Evolutionary conservation across 2,329 filamentous ascomycete genomes (phyloP).

Genomic region (Ploettnerulaceae sp.): DNA sequence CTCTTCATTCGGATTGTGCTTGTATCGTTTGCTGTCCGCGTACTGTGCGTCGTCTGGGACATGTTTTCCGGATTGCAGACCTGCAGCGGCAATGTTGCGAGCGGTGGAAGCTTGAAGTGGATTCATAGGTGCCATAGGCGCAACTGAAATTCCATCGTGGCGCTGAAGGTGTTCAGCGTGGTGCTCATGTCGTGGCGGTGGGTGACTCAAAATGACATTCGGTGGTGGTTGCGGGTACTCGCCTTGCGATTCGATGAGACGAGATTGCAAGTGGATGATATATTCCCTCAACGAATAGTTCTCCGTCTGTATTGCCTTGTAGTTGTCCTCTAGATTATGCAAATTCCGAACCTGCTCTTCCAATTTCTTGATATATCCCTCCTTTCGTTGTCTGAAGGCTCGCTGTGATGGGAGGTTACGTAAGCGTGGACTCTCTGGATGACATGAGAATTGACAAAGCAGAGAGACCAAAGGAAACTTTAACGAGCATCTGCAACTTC

Average conservation of each 20-base stretch:
- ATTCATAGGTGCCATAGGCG: conserved; percentile 36
- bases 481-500: conserved; percentile 20
- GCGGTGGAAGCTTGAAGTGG: conserved; percentile 36
- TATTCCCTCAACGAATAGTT: conserved; percentile 91
- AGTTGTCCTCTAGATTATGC: conserved; percentile 67
- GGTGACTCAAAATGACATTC: conserved; percentile 65
- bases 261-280: conserved; percentile 82
- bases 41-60: conserved; percentile 22
- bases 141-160: conserved; percentile 25
- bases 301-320: conserved; percentile 77
- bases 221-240: conserved; percentile 81
- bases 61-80: conserved; percentile 29
- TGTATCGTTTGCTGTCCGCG: conserved; percentile 34
- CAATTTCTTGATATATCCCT: conserved; percentile 96
- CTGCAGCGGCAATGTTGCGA: conserved; percentile 32
- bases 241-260: conserved; percentile 75
- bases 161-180: conserved; percentile 27
- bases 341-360: conserved; percentile 89
- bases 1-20: conserved; percentile 36
- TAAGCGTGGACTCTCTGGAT: conserved; percentile 32
- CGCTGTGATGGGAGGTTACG: conserved; percentile 53
- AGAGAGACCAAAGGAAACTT: conserved; percentile 28
- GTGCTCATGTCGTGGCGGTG: conserved; percentile 33
- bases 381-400: conserved; percentile 95
- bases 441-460: conserved; percentile 37